phyloP scores from a whole-genome alignment of 345 rosid genomes.

The Citrus glauca region DNA sequence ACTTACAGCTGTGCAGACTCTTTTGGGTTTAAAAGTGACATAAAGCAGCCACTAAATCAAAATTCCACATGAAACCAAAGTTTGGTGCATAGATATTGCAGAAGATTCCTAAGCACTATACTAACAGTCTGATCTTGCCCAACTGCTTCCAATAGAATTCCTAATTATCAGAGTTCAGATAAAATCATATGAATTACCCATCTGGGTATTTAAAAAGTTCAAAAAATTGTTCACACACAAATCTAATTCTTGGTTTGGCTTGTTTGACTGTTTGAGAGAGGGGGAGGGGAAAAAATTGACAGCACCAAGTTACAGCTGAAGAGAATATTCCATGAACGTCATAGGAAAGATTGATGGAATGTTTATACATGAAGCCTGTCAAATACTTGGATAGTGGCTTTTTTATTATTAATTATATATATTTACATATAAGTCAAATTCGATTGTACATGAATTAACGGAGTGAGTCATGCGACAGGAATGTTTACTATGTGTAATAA shows the following conservation, averaged over 20 bases:
- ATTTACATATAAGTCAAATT: too few species aligned
- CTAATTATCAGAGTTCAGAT: background rate
- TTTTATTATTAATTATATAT: too few species aligned
- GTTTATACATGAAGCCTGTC: background rate
- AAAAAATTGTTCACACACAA: too few species aligned
- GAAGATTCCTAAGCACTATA: background rate
- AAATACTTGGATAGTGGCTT: background rate
- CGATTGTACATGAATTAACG: too few species aligned
- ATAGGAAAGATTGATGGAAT: background rate
- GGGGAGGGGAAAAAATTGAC: background rate
- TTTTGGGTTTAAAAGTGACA: background rate
- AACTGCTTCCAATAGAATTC: background rate
- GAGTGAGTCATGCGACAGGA: too few species aligned
- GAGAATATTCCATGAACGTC: background rate
- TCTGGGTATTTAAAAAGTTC: background rate
- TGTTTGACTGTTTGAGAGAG: background rate
- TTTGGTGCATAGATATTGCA: background rate
- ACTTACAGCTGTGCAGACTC: constrained; percentile 1
- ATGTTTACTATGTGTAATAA: too few species aligned
- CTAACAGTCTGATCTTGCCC: background rate
- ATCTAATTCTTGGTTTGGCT: background rate
- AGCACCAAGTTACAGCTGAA: background rate
- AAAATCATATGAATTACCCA: background rate
- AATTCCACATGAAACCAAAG: background rate
- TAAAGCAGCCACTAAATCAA: background rate